These are phyloP conservation scores for Ascocoryne sarcoides DNA, from an alignment of 2,329 filamentous ascomycete species.

Conservation along the genomic window DNA sequence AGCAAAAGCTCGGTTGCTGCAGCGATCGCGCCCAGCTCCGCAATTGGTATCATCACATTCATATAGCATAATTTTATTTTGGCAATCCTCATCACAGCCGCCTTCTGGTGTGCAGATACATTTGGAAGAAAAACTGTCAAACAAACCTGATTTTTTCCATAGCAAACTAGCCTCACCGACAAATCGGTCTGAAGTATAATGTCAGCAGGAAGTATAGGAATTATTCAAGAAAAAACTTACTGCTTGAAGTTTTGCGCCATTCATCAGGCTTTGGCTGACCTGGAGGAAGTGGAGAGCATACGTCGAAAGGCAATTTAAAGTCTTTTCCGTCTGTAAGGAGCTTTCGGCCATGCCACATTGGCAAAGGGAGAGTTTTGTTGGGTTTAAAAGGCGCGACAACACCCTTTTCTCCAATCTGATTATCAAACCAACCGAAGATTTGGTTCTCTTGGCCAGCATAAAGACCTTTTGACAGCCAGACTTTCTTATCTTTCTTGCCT, in stretches of 20 bases:
- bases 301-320: slow-evolving; percentile 82
- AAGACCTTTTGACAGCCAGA: slow-evolving; percentile 70
- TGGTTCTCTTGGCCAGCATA: slow-evolving; percentile 69
- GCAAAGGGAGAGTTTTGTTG: slow-evolving; percentile 58
- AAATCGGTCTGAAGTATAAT: slow-evolving; percentile 61
- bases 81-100: slow-evolving; percentile 81
- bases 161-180: slow-evolving; percentile 72
- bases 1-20: slow-evolving; percentile 82
- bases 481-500: slow-evolving; percentile 23
- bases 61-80: slow-evolving; percentile 95
- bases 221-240: slow-evolving; percentile 41
- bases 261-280: slow-evolving; percentile 88
- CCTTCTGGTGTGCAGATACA: slow-evolving; percentile 71
- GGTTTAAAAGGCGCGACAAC: slow-evolving; percentile 40
- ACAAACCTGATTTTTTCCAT: slow-evolving; percentile 72
- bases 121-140: slow-evolving; percentile 65
- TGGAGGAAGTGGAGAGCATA: slow-evolving; percentile 78
- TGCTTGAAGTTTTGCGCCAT: slow-evolving; percentile 87
- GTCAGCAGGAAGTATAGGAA: background rate
- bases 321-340: slow-evolving; percentile 64
- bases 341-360: slow-evolving; percentile 69
- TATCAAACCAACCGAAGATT: slow-evolving; percentile 19
- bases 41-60: slow-evolving; percentile 92
- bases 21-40: slow-evolving; percentile 62
- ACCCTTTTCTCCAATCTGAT: slow-evolving; percentile 43